Evolutionary conservation across 2,329 filamentous ascomycete species (phyloP), one percentile per base, ranked within the genome.

Genomic region (Aspergillus pseudoglaucus): DNA sequence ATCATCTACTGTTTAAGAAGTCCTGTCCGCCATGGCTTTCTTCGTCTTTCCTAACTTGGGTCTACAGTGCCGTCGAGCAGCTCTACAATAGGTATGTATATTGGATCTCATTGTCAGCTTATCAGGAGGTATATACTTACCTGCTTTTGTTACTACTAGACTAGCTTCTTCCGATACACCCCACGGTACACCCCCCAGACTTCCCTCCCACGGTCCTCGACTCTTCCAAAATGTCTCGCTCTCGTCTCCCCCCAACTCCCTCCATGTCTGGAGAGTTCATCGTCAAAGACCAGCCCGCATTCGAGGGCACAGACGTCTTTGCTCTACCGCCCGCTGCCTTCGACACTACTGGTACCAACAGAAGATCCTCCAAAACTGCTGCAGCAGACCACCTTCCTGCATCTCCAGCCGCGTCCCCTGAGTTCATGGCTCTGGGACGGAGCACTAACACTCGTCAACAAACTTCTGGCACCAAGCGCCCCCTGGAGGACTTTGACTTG

Each of bases 401-500:
- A 30, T 59, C 56, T 17, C 69, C 66, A 2, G 66, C 66, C 9
- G 60, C 61, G 6, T 69, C 66, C 1, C 66, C 66, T 7, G 56
- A 61, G 18, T 51, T 62, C 4, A 48, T 52, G 18, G 51, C 52
- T 18, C 56, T 58, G 17, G 54, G 37, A 3, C 58, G 55, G 23
- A 45, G 49, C 27, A 47, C 53, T 42, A 61, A 48, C 44, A 53
- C 51, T 40, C 63, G 53, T 46, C 65, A 60, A 55, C 48, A 59
- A 59, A n/a, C 30, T 15, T 37, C 59, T 59, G 63, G 59, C 49
- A 50, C 62, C 56, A 71, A 76, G 59, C 62, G 68, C 35, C 62
- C 70, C 18, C 56, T 72, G 50, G 67, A 69, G 27, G 66, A 70
- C 23, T 94, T 95, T 66, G 80, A 87, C 8, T 79, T 98, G 14